These are phyloP conservation scores for Pilaira anomala DNA, from an alignment of 192 early-diverging fungal species.

Conservation along the genomic window DNA sequence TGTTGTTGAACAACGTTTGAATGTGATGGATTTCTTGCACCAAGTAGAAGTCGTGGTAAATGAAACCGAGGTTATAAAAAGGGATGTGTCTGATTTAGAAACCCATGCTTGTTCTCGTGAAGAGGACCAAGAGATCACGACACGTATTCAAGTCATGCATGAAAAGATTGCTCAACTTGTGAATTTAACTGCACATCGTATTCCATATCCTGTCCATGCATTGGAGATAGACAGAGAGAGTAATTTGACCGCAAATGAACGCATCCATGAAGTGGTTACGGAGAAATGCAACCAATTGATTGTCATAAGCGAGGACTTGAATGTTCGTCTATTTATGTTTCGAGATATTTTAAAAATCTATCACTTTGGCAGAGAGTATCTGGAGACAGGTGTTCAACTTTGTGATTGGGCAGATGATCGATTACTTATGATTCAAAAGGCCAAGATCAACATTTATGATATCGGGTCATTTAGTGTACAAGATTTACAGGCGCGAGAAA, in stretches of 20 bases:
- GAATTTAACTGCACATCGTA: conserved; percentile 4
- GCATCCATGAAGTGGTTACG: conserved; percentile 4
- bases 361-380: conserved; percentile 6
- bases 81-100: conserved; percentile 6
- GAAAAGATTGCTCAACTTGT: conserved; percentile 14
- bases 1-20: conserved; percentile 37
- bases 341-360: conserved; percentile 13
- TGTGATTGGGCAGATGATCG: conserved; percentile 5
- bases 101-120: neutral
- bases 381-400: neutral
- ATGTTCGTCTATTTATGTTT: conserved; percentile 1
- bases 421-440: neutral
- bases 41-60: conserved; percentile 4
- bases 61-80: neutral
- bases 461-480: neutral
- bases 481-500: conserved; percentile 17
- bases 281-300: conserved; percentile 5
- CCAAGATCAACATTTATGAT: conserved; percentile 3
- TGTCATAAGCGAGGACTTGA: neutral
- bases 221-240: conserved; percentile 2
- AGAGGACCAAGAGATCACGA: conserved; percentile 8
- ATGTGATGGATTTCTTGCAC: conserved; percentile 36
- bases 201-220: conserved; percentile 16
- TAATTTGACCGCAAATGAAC: conserved; percentile 13
- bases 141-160: conserved; percentile 5